Base-by-base conservation (phyloP, 345 rosid genomes). In the Citrus cavaleriei region DNA sequence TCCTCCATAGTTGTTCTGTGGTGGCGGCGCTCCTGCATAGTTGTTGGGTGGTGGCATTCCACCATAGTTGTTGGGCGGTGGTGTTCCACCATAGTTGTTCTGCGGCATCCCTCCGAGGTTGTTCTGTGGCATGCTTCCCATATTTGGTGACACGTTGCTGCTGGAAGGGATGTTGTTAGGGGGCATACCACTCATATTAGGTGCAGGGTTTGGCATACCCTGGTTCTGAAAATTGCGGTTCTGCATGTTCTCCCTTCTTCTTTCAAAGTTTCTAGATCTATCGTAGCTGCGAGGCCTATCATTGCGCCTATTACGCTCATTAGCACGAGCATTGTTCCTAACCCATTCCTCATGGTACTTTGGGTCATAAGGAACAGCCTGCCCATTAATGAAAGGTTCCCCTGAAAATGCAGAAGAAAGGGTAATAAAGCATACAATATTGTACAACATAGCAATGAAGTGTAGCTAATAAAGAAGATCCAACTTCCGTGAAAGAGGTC, bases 321-420 rank as follows among this genome's bases (percentile, higher is more conserved):
- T 94, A 19, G 99, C 98, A 58, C 93, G 84, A 4, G 91, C 90
- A 79, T 94, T 92, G 89, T 96, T 96, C 86, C 95, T 94, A 61
- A 92, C 87, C 99, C 99, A 96, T 82, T 96, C 99, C 85, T 96
- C 98, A 16, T 94, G 98, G 77, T 94, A 94, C 88, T 94, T 96
- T 3, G 94, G 94, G 76, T 96, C 99, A 83, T 96, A 94, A 0
- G 98, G 99, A 77, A 94, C 98, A 66, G 99, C 98, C 84, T 90
- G 82, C 67, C 99, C 99, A 68, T 96, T 88, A 66, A 96, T 93
- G 83, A 94, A 95, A 68, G 99, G 99, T 74, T 95, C 99, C 25
- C 99, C 98, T 93, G 85, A 21, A 71, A 73, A 77, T 21, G 30
- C 49, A 63, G 68, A 67, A 27, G 5, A 28, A 51, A 16, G 55